Base-by-base conservation (phyloP, 169 alveolate species). In the Plasmodium chabaudi region DNA sequence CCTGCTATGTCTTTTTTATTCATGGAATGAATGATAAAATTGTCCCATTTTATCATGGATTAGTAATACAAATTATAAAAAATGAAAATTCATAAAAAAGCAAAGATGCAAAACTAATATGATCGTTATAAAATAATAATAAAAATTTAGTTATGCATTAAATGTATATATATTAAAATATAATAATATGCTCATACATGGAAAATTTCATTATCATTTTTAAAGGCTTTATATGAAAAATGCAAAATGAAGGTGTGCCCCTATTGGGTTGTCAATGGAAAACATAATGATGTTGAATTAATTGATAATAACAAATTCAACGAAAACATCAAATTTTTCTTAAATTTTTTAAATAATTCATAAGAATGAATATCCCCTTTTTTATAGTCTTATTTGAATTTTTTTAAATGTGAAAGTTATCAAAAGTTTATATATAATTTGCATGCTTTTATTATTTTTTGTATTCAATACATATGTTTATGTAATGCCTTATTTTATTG, bases 1-100 rank as follows among this genome's bases (percentile, higher is more conserved):
- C 89, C 19, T 79, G 89, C 27, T 79, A 25, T 46, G 82, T 70
- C 27, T 79, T 79, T 67, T 79, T 79, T 53, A 79, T 79, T 60
- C 89, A 79, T 19, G 89, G 89, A 27, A 79, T 82, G 23, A 82
- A 79, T 57, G 89, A 79, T 71, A 79, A 79, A 70, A 79, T 79
- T 34, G 89, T 79, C 51, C 89, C 89, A 79, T 79, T 79, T 79
- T 79, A 64, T 55, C 89, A 79, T 70, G 89, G 89, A 79, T 39
- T 79, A 53, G 89, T 79, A 34, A 79, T 65, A 55, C 65, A 27
- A 39, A 61, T 17, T 13, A 57, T 23, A 69, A 57, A 34, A 34
- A 34, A 34, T 34, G 42, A 3, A 34, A 34, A 3, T 34, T 34
- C 42, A 34, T 34, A 55, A 72, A 72, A 23, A 12, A 19, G 23